Evolutionary conservation across 2,329 filamentous ascomycete genomes (phyloP).

Genomic region (Amylocarpus encephaloides): DNA sequence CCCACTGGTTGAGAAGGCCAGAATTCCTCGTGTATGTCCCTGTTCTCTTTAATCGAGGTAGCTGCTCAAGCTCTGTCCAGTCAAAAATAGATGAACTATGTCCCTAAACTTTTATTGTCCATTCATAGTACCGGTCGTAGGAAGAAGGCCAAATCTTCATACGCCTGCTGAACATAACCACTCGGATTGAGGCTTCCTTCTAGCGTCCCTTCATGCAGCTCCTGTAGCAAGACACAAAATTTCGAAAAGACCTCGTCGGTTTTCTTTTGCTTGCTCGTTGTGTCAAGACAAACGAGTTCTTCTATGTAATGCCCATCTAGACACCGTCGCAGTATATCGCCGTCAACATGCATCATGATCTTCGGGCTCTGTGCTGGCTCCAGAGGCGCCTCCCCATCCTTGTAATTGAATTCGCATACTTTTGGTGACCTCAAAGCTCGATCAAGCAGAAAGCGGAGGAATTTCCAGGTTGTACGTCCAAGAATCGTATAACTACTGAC

Average conservation of each 20-base stretch:
- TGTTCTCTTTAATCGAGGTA: too few relatives aligned
- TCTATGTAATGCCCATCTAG: slow-evolving; percentile 42
- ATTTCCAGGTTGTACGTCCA: slow-evolving; percentile 51
- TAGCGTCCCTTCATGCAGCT: slow-evolving; percentile 41
- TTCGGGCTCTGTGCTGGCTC: slow-evolving; percentile 39
- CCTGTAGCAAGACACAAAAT: slow-evolving; percentile 45
- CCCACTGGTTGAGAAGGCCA: too few relatives aligned
- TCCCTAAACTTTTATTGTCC: not conserved
- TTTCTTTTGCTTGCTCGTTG: slow-evolving; percentile 1
- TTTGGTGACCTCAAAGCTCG: slow-evolving; percentile 45
- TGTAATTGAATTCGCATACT: slow-evolving; percentile 44
- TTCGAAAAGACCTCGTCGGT: slow-evolving; percentile 21
- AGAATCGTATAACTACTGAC: slow-evolving; percentile 66
- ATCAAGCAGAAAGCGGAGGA: slow-evolving; percentile 70
- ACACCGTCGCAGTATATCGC: slow-evolving; percentile 55
- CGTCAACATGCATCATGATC: slow-evolving; percentile 57
- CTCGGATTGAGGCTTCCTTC: slow-evolving; percentile 21
- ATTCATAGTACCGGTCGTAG: slow-evolving; percentile 44
- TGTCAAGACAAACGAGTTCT: slow-evolving; percentile 31
- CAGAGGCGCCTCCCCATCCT: slow-evolving; percentile 17
- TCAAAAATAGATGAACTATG: too few relatives aligned
- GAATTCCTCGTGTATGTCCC: too few relatives aligned
- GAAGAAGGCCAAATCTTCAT: slow-evolving; percentile 49
- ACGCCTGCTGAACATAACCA: slow-evolving; percentile 43
- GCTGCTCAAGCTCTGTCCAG: too few relatives aligned